Evolutionary conservation across 345 rosid species (phyloP).

Genomic region (Camelina neglecta): DNA sequence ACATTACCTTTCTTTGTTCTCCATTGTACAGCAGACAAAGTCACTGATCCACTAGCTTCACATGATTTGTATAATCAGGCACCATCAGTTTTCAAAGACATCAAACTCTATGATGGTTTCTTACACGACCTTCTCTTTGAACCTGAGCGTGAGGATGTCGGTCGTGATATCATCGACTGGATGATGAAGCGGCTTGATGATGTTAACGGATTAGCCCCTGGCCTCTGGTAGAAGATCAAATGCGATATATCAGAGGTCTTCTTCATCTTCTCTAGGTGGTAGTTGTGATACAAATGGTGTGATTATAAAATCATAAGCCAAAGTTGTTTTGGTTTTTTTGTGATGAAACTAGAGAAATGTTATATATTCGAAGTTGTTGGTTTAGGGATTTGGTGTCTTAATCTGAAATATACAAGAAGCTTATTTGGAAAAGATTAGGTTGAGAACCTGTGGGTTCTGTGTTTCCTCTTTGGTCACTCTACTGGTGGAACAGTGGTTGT

Average conservation of each 20-base stretch:
- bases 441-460: slow-evolving; percentile 83
- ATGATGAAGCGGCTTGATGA: slow-evolving; percentile 67
- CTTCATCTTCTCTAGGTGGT: slow-evolving; percentile 18
- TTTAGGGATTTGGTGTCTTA: too few relatives aligned
- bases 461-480: slow-evolving; percentile 98
- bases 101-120: slow-evolving; percentile 88
- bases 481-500: slow-evolving; percentile 98
- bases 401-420: too few relatives aligned
- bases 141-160: slow-evolving; percentile 84
- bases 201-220: slow-evolving; percentile 36
- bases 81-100: slow-evolving; percentile 77
- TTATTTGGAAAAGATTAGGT: slow-evolving; percentile 79
- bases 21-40: slow-evolving; percentile 90
- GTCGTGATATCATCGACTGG: slow-evolving; percentile 81
- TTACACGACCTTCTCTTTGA: slow-evolving; percentile 94
- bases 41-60: slow-evolving; percentile 92
- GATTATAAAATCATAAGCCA: slow-evolving; percentile 35
- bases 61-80: slow-evolving; percentile 81
- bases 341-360: too few relatives aligned
- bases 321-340: too few relatives aligned
- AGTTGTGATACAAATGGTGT: slow-evolving; percentile 35
- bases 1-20: slow-evolving; percentile 88
- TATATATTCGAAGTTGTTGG: too few relatives aligned
- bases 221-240: slow-evolving; percentile 35
- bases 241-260: slow-evolving; percentile 16